Evolutionary conservation across 805 yeast genomes (phyloP).

Genomic region (Sugiyamaella mastotermitis): DNA sequence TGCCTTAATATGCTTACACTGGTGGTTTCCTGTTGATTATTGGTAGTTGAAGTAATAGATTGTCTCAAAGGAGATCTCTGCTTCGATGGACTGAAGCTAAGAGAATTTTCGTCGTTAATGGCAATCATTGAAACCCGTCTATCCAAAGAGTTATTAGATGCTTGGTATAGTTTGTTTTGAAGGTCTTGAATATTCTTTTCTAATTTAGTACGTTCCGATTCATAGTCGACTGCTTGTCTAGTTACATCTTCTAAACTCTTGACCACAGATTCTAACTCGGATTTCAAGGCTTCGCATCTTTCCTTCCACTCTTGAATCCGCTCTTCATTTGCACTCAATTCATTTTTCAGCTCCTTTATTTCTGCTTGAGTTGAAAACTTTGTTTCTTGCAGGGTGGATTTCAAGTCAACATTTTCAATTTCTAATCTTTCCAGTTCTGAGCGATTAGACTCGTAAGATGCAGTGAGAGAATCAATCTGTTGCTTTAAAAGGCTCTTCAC

Average conservation of each 20-base stretch:
- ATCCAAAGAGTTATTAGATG: conserved; percentile 13
- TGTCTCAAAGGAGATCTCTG: background rate
- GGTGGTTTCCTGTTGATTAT: conserved; percentile 11
- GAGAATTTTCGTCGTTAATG: background rate
- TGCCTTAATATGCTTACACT: conserved; percentile 28
- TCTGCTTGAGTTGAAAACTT: conserved; percentile 21
- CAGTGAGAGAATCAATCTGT: conserved; percentile 17
- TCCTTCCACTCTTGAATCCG: conserved; percentile 25
- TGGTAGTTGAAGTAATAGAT: background rate
- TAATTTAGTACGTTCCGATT: conserved; percentile 26
- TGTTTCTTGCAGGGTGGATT: conserved; percentile 19
- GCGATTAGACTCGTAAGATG: conserved; percentile 19
- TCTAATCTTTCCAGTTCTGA: conserved; percentile 21
- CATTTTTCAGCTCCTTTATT: conserved; percentile 21
- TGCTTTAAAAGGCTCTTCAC: conserved; percentile 14
- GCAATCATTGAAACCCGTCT: conserved; percentile 20
- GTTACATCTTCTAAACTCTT: conserved; percentile 32
- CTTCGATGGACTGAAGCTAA: background rate
- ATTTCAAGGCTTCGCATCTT: conserved; percentile 26
- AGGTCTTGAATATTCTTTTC: conserved; percentile 24
- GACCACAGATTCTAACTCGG: conserved; percentile 28
- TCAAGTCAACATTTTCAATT: conserved; percentile 22
- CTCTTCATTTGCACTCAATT: conserved; percentile 19
- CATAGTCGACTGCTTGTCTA: conserved; percentile 31
- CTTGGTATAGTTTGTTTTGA: conserved; percentile 18